Base-by-base conservation (phyloP, 2,329 filamentous ascomycete species). In the Scytalidium lignicola region DNA sequence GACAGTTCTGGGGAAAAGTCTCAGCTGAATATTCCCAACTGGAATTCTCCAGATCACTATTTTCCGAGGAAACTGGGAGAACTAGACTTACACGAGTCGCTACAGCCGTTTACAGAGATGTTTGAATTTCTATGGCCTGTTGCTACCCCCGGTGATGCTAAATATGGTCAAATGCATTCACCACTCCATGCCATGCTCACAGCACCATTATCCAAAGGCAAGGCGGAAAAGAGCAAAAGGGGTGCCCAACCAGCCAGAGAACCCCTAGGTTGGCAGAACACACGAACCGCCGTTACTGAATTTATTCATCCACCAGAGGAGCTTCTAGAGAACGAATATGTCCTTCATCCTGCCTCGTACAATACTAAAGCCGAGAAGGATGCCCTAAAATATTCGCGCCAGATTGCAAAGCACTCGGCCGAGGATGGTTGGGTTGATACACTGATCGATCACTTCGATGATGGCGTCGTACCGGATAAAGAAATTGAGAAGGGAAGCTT, bases 41-140 rank as follows among this genome's bases (percentile, higher is more conserved):
- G 54, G n/a, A 71, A 70, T 2, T 74, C 74, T 2, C 78, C 78
- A 1, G 80, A 85, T 57, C 75, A 81, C 58, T 83, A 79, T 63
- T 79, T 80, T 59, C 83, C 80, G 1, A 74, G 73, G 17, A 59
- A 68, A 17, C 69, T 86, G 21, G 69, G 72, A 32, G 70, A 70
- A 49, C 75, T 79, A 2, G 66, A 68, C 20, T 65, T 85, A 19
- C 74, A 82, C 1, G 65, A 72, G 18, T 71, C 75, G 10, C 60
- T 90, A 32, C 73, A 81, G 62, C 82, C 84, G 1, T 80, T 96
- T 51, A 83, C 86, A 39, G 81, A 88, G 51, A 88, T 96, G 65
- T 97, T 99, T 57, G 75, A 83, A 8, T 86, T 93, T 60, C 72
- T 96, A 37, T 96, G 93, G 90, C 92, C 91, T 9, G 81, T 96